Evolutionary conservation across 176 grass and related monocot genomes (phyloP).

Genomic region (Ensete ventricosum): DNA sequence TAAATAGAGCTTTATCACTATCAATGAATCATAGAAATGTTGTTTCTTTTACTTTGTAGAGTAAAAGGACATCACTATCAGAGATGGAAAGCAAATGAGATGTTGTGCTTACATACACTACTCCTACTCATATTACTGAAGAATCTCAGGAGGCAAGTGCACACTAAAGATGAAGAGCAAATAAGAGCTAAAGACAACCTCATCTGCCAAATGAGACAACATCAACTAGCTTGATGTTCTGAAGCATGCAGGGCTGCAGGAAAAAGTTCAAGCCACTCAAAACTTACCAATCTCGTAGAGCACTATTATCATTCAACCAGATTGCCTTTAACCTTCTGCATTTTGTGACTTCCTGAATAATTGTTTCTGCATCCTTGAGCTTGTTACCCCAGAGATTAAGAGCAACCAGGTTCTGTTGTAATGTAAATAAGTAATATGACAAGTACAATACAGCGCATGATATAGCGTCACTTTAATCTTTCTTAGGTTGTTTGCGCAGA

Average conservation of each 20-base stretch:
- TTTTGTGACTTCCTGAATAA: conserved; percentile 52
- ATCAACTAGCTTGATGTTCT: conserved; percentile 1
- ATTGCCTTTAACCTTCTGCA: conserved; percentile 72
- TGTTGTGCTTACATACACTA: neutral
- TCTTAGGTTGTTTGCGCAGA: conserved; percentile 1
- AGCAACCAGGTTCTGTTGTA: conserved; percentile 65
- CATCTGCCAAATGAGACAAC: neutral
- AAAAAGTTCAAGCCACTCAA: conserved; percentile 18
- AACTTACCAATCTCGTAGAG: conserved; percentile 36
- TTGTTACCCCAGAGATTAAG: conserved; percentile 92
- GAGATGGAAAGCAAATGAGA: neutral
- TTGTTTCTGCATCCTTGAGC: conserved; percentile 56
- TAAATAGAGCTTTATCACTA: neutral
- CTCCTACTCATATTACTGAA: no score
- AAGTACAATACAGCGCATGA: neutral
- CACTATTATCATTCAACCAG: conserved; percentile 87
- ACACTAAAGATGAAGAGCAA: neutral
- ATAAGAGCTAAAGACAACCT: neutral
- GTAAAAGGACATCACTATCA: no score
- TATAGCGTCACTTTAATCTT: neutral
- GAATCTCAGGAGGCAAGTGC: neutral
- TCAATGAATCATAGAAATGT: neutral
- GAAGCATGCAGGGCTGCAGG: conserved; percentile 7
- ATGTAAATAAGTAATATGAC: conserved; percentile 3
- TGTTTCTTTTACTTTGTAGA: neutral